Conservation (phyloP, 306 rosid species). For the Citrullus colocynthis region DNA sequence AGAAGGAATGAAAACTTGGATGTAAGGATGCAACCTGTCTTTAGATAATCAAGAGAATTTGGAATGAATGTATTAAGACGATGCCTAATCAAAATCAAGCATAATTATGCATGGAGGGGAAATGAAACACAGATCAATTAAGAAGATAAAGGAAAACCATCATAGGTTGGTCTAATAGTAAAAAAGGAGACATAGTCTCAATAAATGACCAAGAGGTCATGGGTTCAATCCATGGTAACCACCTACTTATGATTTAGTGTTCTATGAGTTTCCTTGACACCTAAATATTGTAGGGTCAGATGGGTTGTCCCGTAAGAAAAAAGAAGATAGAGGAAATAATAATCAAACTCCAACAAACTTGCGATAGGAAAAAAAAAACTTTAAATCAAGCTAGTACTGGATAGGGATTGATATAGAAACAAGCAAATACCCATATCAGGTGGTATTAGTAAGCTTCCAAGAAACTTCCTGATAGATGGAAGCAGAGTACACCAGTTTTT, state of each 20-base stretch:
- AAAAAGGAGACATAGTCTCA: too few species aligned
- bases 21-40: not conserved
- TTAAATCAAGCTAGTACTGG: not conserved
- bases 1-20: not conserved
- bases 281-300: too few species aligned
- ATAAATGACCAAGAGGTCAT: too few species aligned
- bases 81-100: not conserved
- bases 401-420: not conserved
- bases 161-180: too few species aligned
- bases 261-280: too few species aligned
- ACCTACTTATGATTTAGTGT: too few species aligned
- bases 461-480: conserved; percentile 68
- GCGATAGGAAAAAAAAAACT: too few species aligned
- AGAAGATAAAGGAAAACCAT: not conserved
- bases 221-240: too few species aligned
- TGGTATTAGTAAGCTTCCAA: conserved; percentile 65
- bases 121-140: not conserved
- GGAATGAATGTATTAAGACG: not conserved
- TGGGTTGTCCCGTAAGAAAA: too few species aligned
- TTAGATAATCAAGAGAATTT: not conserved
- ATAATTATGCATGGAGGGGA: not conserved
- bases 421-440: conserved; percentile 45
- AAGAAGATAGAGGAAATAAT: not conserved
- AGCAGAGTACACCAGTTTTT: conserved; percentile 61
- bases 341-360: not conserved